These are phyloP conservation scores for Suillus paluster DNA, from an alignment of 768 basidiomycete species.

Conservation along the genomic window DNA sequence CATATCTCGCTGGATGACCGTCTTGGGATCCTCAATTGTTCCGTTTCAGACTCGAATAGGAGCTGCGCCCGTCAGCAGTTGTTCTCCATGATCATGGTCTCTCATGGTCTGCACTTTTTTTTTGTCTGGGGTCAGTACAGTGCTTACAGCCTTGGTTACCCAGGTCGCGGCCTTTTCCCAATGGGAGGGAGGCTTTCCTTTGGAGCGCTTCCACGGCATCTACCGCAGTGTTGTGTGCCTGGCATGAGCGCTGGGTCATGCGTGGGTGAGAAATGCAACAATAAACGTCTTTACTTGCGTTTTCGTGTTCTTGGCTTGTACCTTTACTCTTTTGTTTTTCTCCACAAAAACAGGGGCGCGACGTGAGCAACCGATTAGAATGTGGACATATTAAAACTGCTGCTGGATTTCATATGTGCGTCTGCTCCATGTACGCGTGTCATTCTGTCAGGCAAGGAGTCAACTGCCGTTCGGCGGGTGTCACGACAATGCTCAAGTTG, in stretches of 20 bases:
- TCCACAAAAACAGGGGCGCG: neutral
- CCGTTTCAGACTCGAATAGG: neutral
- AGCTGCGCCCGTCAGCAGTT: neutral
- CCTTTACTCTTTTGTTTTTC: no score
- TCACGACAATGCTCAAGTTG: neutral
- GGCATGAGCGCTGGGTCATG: neutral
- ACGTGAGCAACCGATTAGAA: no score
- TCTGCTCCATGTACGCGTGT: neutral
- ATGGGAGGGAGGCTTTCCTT: neutral
- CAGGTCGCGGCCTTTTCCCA: neutral
- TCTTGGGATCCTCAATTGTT: neutral
- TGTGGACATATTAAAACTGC: neutral
- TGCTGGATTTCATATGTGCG: neutral
- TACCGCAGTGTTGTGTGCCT: neutral
- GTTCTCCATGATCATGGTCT: no score
- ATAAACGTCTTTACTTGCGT: neutral
- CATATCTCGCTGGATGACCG: neutral
- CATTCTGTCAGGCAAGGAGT: neutral
- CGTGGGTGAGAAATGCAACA: neutral
- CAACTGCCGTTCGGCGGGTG: neutral
- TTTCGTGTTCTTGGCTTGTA: neutral
- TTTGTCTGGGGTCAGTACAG: neutral
- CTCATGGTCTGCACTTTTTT: neutral
- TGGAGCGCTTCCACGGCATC: neutral
- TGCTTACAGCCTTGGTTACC: neutral